Conservation (phyloP, 305 asterid genomes). For the Fraxinus albicans region DNA sequence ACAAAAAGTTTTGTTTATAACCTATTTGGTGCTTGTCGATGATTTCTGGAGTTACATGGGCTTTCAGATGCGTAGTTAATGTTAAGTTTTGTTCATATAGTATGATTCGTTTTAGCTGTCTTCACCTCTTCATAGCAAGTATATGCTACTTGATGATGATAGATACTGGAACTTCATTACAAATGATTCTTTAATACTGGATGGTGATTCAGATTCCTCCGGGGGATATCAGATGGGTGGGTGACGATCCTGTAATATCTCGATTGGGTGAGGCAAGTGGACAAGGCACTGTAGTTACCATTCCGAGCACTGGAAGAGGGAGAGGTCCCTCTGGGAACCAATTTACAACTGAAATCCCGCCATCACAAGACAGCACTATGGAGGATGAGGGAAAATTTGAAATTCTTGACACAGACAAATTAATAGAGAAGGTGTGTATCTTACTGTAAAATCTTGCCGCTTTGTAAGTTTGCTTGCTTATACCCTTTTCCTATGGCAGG, state of each 20-base stretch:
- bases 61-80: neutral
- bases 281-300: constrained; percentile 33
- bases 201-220: constrained; percentile 56
- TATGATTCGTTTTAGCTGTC: neutral
- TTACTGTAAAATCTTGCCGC: constrained; percentile 3
- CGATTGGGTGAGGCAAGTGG: constrained; percentile 44
- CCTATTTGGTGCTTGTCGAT: neutral
- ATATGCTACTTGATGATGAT: constrained; percentile 7
- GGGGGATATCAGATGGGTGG: constrained; percentile 86
- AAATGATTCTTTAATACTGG: constrained; percentile 20
- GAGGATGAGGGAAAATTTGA: constrained; percentile 61
- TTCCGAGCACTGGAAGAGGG: constrained; percentile 52
- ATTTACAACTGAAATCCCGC: constrained; percentile 43
- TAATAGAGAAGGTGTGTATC: constrained; percentile 69
- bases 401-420: constrained; percentile 80
- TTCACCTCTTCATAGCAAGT: neutral
- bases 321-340: constrained; percentile 47
- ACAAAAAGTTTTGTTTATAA: neutral
- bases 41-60: neutral
- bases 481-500: constrained; percentile 44
- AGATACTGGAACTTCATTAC: constrained; percentile 7
- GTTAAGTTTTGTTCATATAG: neutral
- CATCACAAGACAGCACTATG: constrained; percentile 50
- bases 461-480: constrained; percentile 4
- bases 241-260: constrained; percentile 69